phyloP scores from a whole-genome alignment of 2,329 filamentous ascomycete genomes.

The Ophiocordyceps camponoti-floridani region DNA sequence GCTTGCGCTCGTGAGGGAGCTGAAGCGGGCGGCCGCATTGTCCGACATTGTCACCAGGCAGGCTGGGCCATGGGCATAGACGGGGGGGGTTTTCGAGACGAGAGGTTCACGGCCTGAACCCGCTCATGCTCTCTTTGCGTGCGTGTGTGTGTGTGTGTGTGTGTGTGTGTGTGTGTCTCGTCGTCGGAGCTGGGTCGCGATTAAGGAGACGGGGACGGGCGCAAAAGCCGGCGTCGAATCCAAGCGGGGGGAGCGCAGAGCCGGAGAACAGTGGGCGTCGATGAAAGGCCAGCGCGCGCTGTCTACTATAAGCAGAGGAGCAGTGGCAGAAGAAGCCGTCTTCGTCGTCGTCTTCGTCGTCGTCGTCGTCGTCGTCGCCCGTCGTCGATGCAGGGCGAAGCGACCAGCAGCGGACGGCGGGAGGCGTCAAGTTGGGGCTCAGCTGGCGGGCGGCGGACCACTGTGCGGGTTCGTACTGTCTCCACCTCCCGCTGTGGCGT shows the following conservation, averaged over 20 bases:
- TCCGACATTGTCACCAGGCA: conserved; percentile 43
- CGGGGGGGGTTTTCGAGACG: conserved; percentile 1
- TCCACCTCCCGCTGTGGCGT: neutral
- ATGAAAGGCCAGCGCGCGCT: neutral
- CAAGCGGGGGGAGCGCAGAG: too few species aligned
- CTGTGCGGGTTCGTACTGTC: neutral
- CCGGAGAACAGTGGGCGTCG: neutral
- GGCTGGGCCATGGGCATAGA: conserved; percentile 11
- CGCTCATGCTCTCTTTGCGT: neutral
- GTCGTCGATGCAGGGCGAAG: neutral
- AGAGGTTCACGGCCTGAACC: neutral
- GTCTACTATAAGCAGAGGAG: neutral
- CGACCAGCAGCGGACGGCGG: neutral
- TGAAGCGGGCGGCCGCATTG: conserved; percentile 46
- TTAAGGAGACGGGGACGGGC: too few species aligned
- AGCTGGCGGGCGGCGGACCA: neutral
- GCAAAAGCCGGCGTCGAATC: too few species aligned
- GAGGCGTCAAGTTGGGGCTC: neutral
- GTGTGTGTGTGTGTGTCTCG: too few species aligned
- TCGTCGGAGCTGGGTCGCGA: too few species aligned
- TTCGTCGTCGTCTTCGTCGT: neutral
- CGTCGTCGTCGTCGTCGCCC: neutral
- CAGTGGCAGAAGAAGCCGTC: neutral
- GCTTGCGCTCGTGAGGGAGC: conserved; percentile 16
- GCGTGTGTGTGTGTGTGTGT: too few species aligned